These are phyloP conservation scores for Debaryomyces sp. DNA, from an alignment of 1,139 yeast genomes.

Conservation along the genomic window DNA sequence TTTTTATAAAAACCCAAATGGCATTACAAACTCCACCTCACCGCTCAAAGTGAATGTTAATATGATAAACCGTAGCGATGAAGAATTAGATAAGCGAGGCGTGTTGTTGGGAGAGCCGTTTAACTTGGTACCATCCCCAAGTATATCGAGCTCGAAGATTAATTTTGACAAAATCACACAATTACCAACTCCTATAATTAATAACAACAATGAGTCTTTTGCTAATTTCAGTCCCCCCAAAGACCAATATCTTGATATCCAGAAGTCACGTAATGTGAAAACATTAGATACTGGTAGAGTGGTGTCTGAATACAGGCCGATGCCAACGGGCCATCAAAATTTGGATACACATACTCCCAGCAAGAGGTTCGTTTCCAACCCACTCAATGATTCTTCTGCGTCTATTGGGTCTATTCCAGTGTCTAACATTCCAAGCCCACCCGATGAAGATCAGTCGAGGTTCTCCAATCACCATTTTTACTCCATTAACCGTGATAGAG, in stretches of 20 bases:
- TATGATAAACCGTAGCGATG: neutral
- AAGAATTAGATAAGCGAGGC: neutral
- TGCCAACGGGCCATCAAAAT: slow-evolving; percentile 22
- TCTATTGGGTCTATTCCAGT: slow-evolving; percentile 11
- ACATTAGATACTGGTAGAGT: slow-evolving; percentile 20
- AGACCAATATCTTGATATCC: slow-evolving; percentile 7
- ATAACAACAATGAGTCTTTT: slow-evolving; percentile 37
- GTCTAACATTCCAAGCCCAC: slow-evolving; percentile 15
- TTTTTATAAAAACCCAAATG: neutral
- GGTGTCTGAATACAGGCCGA: slow-evolving; percentile 39
- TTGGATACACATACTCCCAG: slow-evolving; percentile 15
- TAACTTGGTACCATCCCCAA: neutral
- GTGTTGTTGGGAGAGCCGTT: neutral
- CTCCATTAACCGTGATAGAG: slow-evolving; percentile 11
- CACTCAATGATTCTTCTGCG: slow-evolving; percentile 17
- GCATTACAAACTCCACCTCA: neutral
- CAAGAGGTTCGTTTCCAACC: slow-evolving; percentile 28
- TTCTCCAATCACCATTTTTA: slow-evolving; percentile 9
- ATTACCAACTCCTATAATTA: slow-evolving; percentile 58
- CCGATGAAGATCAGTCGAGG: slow-evolving; percentile 7
- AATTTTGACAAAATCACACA: slow-evolving; percentile 57
- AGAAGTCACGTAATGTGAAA: slow-evolving; percentile 1
- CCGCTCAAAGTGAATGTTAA: neutral
- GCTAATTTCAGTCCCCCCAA: slow-evolving; percentile 11
- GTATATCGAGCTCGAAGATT: slow-evolving; percentile 29